Evolutionary conservation across 2,329 filamentous ascomycete genomes (phyloP).

Genomic region (Neofusicoccum cordaticola): DNA sequence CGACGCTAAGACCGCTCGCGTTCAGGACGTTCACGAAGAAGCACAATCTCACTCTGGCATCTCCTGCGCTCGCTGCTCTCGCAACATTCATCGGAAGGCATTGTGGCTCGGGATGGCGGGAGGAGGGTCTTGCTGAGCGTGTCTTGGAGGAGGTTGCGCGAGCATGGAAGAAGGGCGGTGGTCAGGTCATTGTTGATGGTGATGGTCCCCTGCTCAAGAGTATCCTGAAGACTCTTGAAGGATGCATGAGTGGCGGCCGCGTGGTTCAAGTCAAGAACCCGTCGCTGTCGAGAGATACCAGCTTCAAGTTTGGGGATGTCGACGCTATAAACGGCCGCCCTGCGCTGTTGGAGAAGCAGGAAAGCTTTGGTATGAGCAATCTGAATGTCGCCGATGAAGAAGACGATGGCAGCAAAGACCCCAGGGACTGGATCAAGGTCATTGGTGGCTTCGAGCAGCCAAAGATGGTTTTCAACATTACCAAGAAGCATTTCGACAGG

Average conservation of each 20-base stretch:
- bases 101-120: conserved; percentile 94
- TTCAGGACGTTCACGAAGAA: conserved; percentile 98
- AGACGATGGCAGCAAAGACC: conserved; percentile 62
- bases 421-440: conserved; percentile 79
- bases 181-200: conserved; percentile 88
- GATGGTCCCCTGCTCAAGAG: conserved; percentile 66
- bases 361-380: conserved; percentile 59
- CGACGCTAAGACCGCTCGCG: conserved; percentile 82
- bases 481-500: conserved; percentile 89
- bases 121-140: conserved; percentile 88
- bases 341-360: conserved; percentile 57
- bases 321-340: conserved; percentile 27
- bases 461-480: conserved; percentile 68
- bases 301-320: conserved; percentile 58
- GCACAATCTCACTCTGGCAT: conserved; percentile 88
- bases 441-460: conserved; percentile 85
- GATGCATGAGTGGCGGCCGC: conserved; percentile 83
- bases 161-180: conserved; percentile 85
- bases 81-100: conserved; percentile 88
- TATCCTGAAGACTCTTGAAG: conserved; percentile 80
- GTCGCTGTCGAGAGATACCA: conserved; percentile 62
- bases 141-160: conserved; percentile 89
- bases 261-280: conserved; percentile 51
- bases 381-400: conserved; percentile 54
- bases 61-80: conserved; percentile 78